Conservation (phyloP, 225 moss, liverwort and hornwort species). For the Physcomitrellopsis africana region DNA sequence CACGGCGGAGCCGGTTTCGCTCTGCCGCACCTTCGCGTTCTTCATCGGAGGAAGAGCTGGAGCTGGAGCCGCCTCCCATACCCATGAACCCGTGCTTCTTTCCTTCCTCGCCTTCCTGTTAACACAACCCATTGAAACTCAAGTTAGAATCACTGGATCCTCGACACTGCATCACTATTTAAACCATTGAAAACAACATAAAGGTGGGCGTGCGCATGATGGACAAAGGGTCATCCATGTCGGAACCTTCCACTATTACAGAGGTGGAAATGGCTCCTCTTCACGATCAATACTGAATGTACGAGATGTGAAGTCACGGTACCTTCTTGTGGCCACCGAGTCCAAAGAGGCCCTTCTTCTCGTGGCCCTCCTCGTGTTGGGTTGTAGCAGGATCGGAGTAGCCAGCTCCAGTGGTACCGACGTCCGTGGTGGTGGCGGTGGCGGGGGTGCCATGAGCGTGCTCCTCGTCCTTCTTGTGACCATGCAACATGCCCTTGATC, state of each 20-base stretch:
- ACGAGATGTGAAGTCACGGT: no score
- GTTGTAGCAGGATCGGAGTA: conserved; percentile 1
- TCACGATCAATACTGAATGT: no score
- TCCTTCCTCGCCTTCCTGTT: conserved; percentile 26
- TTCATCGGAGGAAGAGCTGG: conserved; percentile 43
- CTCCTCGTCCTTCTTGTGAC: conserved; percentile 52
- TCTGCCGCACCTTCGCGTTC: conserved; percentile 44
- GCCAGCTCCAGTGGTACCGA: neutral
- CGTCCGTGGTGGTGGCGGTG: neutral
- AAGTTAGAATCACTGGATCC: no score
- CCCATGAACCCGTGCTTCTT: conserved; percentile 37
- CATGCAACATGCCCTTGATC: conserved; percentile 49
- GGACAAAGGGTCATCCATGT: no score
- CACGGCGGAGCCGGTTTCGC: conserved; percentile 43
- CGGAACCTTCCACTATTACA: no score
- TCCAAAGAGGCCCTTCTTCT: conserved; percentile 47
- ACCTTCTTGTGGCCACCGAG: conserved; percentile 40
- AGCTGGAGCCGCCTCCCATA: conserved; percentile 34
- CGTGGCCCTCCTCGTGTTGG: conserved; percentile 11
- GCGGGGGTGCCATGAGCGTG: neutral
- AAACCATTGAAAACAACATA: neutral
- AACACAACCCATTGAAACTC: neutral
- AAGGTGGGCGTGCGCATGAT: no score
- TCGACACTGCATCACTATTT: neutral
- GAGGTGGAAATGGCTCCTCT: no score